Percentiles rank a stretch among this genome's conserved stretches.
phyloP scores from a whole-genome alignment of 1,139 yeast genomes.

The Sugiyamaella japonica region DNA sequence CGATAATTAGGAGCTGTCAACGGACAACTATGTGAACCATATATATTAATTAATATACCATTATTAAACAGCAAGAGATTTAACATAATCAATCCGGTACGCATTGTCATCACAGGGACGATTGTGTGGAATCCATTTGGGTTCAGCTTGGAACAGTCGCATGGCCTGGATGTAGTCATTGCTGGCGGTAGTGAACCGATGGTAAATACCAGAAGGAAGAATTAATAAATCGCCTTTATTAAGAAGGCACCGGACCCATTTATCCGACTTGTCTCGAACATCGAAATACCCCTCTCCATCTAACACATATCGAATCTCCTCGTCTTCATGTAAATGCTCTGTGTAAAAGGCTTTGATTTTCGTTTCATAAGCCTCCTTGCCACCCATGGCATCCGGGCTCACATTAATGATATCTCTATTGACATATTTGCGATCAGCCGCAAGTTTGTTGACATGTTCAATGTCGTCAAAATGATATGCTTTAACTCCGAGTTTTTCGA shows the following conservation, averaged over 20 bases:
- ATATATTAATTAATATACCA: neutral
- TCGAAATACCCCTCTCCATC: slow-evolving; percentile 95
- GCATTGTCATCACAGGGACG: slow-evolving; percentile 54
- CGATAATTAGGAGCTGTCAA: neutral
- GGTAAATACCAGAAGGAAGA: slow-evolving; percentile 88
- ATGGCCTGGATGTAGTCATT: slow-evolving; percentile 69
- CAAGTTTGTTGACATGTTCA: slow-evolving; percentile 65
- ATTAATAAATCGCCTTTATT: slow-evolving; percentile 60
- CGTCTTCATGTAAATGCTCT: slow-evolving; percentile 96
- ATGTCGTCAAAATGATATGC: slow-evolving; percentile 55
- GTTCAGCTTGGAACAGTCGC: slow-evolving; percentile 89
- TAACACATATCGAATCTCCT: slow-evolving; percentile 85
- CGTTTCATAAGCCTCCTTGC: slow-evolving; percentile 60
- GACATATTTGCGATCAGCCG: slow-evolving; percentile 68
- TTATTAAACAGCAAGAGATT: slow-evolving; percentile 8
- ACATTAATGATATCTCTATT: slow-evolving; percentile 75
- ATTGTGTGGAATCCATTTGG: slow-evolving; percentile 91
- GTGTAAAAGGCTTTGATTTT: slow-evolving; percentile 72
- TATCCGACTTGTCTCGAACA: slow-evolving; percentile 64
- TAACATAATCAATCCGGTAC: slow-evolving; percentile 47
- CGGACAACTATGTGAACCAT: neutral
- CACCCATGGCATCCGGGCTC: slow-evolving; percentile 61
- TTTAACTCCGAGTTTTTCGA: slow-evolving; percentile 66
- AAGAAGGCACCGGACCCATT: slow-evolving; percentile 77
- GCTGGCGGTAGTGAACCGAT: slow-evolving; percentile 76